phyloP scores from a whole-genome alignment of 2,329 filamentous ascomycete genomes.

The Pseudogymnoascus sp. region DNA sequence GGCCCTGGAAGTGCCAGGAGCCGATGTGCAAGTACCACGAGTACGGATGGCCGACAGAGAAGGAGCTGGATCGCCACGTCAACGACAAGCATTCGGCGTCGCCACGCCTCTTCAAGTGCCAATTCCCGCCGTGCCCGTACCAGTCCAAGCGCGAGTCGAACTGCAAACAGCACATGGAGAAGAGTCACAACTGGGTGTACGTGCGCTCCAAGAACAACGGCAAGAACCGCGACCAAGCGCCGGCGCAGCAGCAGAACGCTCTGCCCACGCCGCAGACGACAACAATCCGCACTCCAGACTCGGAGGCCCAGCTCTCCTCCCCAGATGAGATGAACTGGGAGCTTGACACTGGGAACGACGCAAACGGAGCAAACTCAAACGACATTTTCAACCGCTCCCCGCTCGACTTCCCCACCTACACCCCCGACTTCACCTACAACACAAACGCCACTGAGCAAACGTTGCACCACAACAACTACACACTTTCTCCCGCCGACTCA shows the following conservation, averaged over 20 bases:
- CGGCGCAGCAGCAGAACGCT: constrained; percentile 37
- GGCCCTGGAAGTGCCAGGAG: constrained; percentile 87
- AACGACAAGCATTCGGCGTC: constrained; percentile 88
- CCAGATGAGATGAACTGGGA: constrained; percentile 23
- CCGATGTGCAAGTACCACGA: constrained; percentile 80
- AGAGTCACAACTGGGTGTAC: constrained; percentile 85
- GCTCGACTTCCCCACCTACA: constrained; percentile 37
- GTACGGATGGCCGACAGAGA: constrained; percentile 92
- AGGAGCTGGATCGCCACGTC: constrained; percentile 90
- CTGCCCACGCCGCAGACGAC: constrained; percentile 53
- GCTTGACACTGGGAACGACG: constrained; percentile 14
- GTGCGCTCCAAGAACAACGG: constrained; percentile 87
- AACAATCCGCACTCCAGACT: constrained; percentile 47
- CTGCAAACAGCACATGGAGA: constrained; percentile 99
- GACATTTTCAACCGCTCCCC: constrained; percentile 29
- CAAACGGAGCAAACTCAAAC: constrained; percentile 20
- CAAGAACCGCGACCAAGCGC: constrained; percentile 44
- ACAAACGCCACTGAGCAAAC: constrained; percentile 6
- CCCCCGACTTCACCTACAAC: background rate
- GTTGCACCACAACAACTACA: constrained; percentile 1
- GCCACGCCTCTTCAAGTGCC: constrained; percentile 75
- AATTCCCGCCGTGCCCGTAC: constrained; percentile 78
- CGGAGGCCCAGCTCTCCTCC: constrained; percentile 33
- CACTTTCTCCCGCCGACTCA: constrained; percentile 9
- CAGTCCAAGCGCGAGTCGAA: constrained; percentile 93